Evolutionary conservation across 306 rosid genomes (phyloP), one percentile per base, ranked within the genome.

Genomic region (Hylodesmum podocarpum): DNA sequence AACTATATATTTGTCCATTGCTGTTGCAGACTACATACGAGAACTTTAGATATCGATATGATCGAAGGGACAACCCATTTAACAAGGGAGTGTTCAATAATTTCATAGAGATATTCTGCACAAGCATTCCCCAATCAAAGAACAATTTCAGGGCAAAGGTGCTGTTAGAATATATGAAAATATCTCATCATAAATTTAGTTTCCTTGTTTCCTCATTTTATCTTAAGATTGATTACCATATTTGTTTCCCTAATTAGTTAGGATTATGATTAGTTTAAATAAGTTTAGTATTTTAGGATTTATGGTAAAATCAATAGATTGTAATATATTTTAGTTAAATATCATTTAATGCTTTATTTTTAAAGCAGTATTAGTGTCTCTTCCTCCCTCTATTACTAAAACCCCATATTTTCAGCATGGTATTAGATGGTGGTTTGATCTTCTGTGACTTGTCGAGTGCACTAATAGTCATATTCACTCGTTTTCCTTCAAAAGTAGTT

Each of bases 31-130:
- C 98, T 25, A 95, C 98, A 4, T 92, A 95, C 25, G 97, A 95
- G 81, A 92, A 92, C 75, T 95, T 92, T 81, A 86, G 97, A 82
- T 95, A 95, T 73, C 91, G 98, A 66, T 92, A 92, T 75, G 98
- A 95, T 81, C 82, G 85, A 31, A 86, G 95, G 54, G 91, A 83
- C 78, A 95, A 95, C 83, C 97, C 97, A 0, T 92, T 75, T 68
- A 87, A 90, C 81, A 90, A 80, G 77, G 96, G 96, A 78, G 85
- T 95, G 58, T 16, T 84, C 49, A 78, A 90, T 37, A 92, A 95
- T 84, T 92, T 95, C 75, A 80, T 72, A 75, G 98, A 95, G 78
- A 90, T 92, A 82, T 95, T 95, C 83, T 95, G 84, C 86, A 77
- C 90, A 49, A 71, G 80, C 86, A 81, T 91, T 69, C 88, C 96